Conservation (phyloP, 148 eudicot genomes). For the Spergularia marina region DNA sequence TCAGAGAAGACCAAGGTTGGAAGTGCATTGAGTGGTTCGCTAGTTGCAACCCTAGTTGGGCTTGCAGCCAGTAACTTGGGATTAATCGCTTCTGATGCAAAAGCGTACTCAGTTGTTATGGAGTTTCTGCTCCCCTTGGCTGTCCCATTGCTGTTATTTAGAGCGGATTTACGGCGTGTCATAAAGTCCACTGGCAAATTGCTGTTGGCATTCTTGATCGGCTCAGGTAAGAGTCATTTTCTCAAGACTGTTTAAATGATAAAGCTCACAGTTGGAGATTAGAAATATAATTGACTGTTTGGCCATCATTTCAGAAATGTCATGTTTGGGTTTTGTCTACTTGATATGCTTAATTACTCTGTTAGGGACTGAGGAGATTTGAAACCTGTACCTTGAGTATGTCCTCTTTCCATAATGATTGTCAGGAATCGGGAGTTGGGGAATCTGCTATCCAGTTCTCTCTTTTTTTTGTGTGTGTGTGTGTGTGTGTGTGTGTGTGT, state of each 20-base stretch:
- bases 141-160: conserved; percentile 76
- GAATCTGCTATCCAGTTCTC: neutral
- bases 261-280: neutral
- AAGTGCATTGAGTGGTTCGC: conserved; percentile 76
- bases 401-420: neutral
- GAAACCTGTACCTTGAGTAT: conserved; percentile 1
- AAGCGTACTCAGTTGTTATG: conserved; percentile 65
- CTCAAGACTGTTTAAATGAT: neutral
- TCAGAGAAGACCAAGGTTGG: conserved; percentile 94
- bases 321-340: neutral
- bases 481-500: too few relatives aligned
- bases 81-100: conserved; percentile 70
- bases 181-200: conserved; percentile 69
- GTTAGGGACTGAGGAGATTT: neutral
- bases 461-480: too few relatives aligned
- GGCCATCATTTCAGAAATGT: neutral
- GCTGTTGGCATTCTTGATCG: conserved; percentile 73
- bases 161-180: conserved; percentile 74
- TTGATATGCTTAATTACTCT: neutral
- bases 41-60: conserved; percentile 79
- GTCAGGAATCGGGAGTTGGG: neutral
- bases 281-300: neutral
- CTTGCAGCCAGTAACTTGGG: conserved; percentile 90
- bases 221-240: conserved; percentile 47
- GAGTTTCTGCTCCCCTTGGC: conserved; percentile 77